These are phyloP conservation scores for Hsuehochloa calcarea DNA, from an alignment of 176 grass and related monocot species.

Conservation along the genomic window DNA sequence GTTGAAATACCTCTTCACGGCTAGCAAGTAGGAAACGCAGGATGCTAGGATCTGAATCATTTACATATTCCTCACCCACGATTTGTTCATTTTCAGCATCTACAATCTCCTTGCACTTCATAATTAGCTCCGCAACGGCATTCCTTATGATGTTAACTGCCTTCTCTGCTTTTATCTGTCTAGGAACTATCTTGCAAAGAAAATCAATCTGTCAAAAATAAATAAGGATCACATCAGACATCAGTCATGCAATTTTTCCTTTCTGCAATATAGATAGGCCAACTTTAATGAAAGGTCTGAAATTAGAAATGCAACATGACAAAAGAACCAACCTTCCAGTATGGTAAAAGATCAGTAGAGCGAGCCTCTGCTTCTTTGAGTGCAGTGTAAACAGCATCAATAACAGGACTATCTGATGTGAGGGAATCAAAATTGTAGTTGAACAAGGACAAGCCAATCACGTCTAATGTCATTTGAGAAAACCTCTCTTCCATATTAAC, in stretches of 20 bases:
- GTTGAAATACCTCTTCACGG: conserved; percentile 76
- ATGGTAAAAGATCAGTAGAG: conserved; percentile 90
- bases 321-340: conserved; percentile 71
- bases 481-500: conserved; percentile 97
- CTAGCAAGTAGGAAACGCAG: conserved; percentile 91
- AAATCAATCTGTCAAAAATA: conserved; percentile 57
- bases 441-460: conserved; percentile 94
- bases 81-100: conserved; percentile 96
- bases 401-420: conserved; percentile 86
- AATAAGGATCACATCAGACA: conserved; percentile 23
- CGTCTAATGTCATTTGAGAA: conserved; percentile 93
- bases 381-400: conserved; percentile 92
- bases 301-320: neutral
- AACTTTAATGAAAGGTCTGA: neutral
- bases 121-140: conserved; percentile 81
- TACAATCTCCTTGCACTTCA: conserved; percentile 88
- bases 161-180: conserved; percentile 88
- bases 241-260: neutral
- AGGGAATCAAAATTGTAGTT: conserved; percentile 99
- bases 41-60: conserved; percentile 95
- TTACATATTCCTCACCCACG: conserved; percentile 92
- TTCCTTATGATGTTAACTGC: conserved; percentile 79
- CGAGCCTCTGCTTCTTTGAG: conserved; percentile 92
- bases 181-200: conserved; percentile 89
- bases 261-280: neutral